Conservation (phyloP, 345 rosid species). For the Citropsis articulata region DNA sequence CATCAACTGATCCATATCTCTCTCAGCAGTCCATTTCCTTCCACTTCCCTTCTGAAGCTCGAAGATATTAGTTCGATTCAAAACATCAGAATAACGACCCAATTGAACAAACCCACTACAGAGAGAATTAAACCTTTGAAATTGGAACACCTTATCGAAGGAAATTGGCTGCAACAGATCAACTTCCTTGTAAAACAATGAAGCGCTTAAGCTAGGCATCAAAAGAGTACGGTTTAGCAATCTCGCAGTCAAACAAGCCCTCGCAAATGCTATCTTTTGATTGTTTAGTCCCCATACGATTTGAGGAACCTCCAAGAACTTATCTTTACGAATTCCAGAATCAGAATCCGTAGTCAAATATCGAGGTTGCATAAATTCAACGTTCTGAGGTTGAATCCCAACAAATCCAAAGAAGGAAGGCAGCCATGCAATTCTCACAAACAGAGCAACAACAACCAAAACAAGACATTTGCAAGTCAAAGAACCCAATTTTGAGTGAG, state of each 20-base stretch:
- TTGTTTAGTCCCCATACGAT: constrained; percentile 97
- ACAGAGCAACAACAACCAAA: constrained; percentile 47
- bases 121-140: constrained; percentile 64
- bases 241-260: constrained; percentile 90
- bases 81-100: constrained; percentile 55
- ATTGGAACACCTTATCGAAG: constrained; percentile 74
- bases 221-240: constrained; percentile 81
- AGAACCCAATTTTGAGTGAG: constrained; percentile 29
- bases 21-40: constrained; percentile 81
- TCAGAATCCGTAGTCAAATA: constrained; percentile 26
- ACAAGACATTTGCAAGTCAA: constrained; percentile 54
- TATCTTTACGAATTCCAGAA: constrained; percentile 47
- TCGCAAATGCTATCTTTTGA: constrained; percentile 95
- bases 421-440: constrained; percentile 45
- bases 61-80: constrained; percentile 36
- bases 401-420: constrained; percentile 35
- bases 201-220: constrained; percentile 92
- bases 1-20: constrained; percentile 74
- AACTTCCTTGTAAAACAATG: constrained; percentile 87
- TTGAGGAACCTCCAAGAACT: constrained; percentile 89
- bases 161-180: constrained; percentile 77
- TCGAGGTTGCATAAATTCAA: constrained; percentile 18
- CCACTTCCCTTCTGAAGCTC: constrained; percentile 92
- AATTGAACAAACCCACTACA: constrained; percentile 72
- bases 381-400: constrained; percentile 16